Percentiles rank a stretch among this genome's conserved stretches.
Conservation (phyloP, 805 yeast species). For the Monosporozyma yasuniensis region DNA sequence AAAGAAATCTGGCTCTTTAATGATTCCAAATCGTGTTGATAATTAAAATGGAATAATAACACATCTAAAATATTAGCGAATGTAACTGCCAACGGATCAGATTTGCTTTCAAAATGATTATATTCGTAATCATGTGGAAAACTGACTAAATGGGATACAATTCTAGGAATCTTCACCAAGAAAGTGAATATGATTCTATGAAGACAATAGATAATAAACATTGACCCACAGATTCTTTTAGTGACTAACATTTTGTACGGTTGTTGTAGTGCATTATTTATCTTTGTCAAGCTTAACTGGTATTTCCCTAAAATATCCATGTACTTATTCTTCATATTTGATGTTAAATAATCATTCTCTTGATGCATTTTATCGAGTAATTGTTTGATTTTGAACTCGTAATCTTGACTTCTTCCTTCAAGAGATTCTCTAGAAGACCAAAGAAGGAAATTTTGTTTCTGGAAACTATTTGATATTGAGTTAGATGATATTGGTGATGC, state of each 20-base stretch:
- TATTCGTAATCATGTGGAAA: constrained; percentile 16
- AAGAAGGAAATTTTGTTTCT: constrained; percentile 12
- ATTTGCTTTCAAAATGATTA: constrained; percentile 11
- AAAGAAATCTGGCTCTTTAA: constrained; percentile 35
- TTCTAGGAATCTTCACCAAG: constrained; percentile 20
- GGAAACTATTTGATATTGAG: constrained; percentile 6
- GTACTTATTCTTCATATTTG: constrained; percentile 10
- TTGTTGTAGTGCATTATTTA: constrained; percentile 13
- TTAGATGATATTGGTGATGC: background rate
- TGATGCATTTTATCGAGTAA: constrained; percentile 11
- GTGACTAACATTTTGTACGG: constrained; percentile 9
- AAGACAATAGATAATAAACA: constrained; percentile 30
- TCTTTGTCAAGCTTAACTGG: constrained; percentile 20
- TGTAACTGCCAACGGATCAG: constrained; percentile 35
- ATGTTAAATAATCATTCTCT: constrained; percentile 8
- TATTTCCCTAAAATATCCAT: constrained; percentile 22
- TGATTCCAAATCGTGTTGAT: constrained; percentile 31
- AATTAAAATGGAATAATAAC: constrained; percentile 24
- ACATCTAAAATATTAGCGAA: constrained; percentile 29
- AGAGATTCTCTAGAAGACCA: constrained; percentile 21
- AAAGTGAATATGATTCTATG: constrained; percentile 31
- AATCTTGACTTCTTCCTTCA: constrained; percentile 13
- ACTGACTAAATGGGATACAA: constrained; percentile 12
- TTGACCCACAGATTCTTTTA: constrained; percentile 17
- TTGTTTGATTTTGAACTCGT: constrained; percentile 15